These are phyloP conservation scores for Graphiopsis chlorocephala DNA, from an alignment of 2,329 filamentous ascomycete genomes.

Conservation along the genomic window DNA sequence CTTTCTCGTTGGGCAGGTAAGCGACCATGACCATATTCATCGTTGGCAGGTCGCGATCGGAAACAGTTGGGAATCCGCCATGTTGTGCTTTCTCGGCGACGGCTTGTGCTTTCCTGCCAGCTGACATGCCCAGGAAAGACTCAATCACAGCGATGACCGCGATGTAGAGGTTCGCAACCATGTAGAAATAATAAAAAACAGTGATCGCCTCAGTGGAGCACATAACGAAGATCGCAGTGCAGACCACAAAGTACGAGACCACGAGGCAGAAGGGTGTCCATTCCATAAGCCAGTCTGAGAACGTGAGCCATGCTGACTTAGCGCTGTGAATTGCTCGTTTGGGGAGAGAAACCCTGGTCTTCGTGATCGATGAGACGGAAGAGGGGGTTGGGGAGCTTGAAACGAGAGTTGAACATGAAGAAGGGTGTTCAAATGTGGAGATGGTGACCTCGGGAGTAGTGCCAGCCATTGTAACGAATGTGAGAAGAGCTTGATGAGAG, in stretches of 20 bases:
- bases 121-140: slow-evolving; percentile 32
- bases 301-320: slow-evolving; percentile 19
- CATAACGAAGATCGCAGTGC: slow-evolving; percentile 32
- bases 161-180: slow-evolving; percentile 34
- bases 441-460: not conserved
- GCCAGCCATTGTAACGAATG: not conserved
- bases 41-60: slow-evolving; percentile 36
- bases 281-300: slow-evolving; percentile 32
- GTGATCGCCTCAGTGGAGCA: slow-evolving; percentile 28
- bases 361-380: not conserved
- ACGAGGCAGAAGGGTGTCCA: slow-evolving; percentile 32
- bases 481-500: not conserved
- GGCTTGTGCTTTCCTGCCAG: slow-evolving; percentile 29
- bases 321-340: slow-evolving; percentile 4
- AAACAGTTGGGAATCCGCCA: slow-evolving; percentile 24
- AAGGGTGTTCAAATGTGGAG: not conserved
- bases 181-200: slow-evolving; percentile 35
- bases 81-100: slow-evolving; percentile 30
- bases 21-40: slow-evolving; percentile 50
- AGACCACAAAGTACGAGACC: slow-evolving; percentile 30
- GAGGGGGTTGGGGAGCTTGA: not conserved
- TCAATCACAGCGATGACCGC: slow-evolving; percentile 29
- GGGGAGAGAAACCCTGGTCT: not conserved
- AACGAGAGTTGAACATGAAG: not conserved
- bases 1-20: slow-evolving; percentile 51